Conservation (phyloP, 2,329 filamentous ascomycete species). For the Xylariaceae sp. region DNA sequence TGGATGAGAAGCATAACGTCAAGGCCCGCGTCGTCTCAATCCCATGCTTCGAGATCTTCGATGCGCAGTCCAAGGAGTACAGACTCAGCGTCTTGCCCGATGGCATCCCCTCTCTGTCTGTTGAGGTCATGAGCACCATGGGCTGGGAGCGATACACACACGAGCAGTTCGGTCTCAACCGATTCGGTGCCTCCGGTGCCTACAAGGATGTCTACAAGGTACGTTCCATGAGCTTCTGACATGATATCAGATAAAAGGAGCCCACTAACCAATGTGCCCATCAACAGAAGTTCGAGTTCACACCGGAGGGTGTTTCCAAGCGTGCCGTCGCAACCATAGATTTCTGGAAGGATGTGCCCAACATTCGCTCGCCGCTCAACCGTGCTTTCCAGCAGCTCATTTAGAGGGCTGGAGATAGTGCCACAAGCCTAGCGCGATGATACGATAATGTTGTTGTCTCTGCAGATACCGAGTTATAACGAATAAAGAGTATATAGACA, state of each 20-base stretch:
- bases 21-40: conserved; percentile 90
- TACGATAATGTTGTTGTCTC: conserved; percentile 10
- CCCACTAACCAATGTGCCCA: conserved; percentile 37
- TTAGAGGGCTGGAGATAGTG: conserved; percentile 47
- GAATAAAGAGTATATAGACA: conserved; percentile 24
- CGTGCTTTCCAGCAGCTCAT: conserved; percentile 96
- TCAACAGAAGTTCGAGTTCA: conserved; percentile 95
- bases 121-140: conserved; percentile 96
- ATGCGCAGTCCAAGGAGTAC: conserved; percentile 92
- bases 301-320: conserved; percentile 93
- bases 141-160: conserved; percentile 99
- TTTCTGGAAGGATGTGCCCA: conserved; percentile 93
- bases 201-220: conserved; percentile 98
- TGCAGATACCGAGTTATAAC: conserved; percentile 18
- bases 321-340: conserved; percentile 86
- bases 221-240: conserved; percentile 30
- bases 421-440: conserved; percentile 13
- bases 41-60: conserved; percentile 96
- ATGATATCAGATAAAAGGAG: conserved; percentile 13
- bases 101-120: conserved; percentile 85
- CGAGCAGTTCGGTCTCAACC: conserved; percentile 99
- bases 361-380: conserved; percentile 92
- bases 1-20: conserved; percentile 83
- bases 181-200: conserved; percentile 94
- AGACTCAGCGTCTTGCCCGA: conserved; percentile 87